Conservation (phyloP, 2,329 filamentous ascomycete genomes). For the Cryphonectria japonica region DNA sequence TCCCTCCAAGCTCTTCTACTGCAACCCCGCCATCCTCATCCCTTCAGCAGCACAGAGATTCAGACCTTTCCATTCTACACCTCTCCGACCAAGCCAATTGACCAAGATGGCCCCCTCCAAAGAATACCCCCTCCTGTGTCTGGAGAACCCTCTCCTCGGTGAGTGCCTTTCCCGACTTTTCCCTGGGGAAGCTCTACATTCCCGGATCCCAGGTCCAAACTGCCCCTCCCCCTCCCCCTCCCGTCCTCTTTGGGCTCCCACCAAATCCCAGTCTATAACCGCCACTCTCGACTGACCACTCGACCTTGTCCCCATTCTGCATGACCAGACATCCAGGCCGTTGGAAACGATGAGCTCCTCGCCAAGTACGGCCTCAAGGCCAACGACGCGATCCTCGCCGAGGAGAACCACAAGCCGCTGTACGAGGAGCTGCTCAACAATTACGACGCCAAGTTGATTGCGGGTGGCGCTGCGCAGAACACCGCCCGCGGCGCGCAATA, state of each 20-base stretch:
- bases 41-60: conserved; percentile 32
- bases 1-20: conserved; percentile 22
- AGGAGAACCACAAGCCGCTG: conserved; percentile 84
- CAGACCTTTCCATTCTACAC: conserved; percentile 30
- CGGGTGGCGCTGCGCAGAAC: conserved; percentile 96
- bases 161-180: conserved; percentile 41
- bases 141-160: conserved; percentile 98
- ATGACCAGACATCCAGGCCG: conserved; percentile 80
- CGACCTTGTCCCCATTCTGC: conserved; percentile 19
- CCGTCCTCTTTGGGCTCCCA: no score
- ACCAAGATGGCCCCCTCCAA: conserved; percentile 71
- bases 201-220: neutral
- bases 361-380: conserved; percentile 92
- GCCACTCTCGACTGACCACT: conserved; percentile 14
- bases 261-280: neutral
- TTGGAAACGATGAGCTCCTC: conserved; percentile 80
- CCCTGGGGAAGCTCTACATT: conserved; percentile 26
- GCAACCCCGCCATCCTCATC: conserved; percentile 38
- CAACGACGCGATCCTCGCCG: conserved; percentile 96
- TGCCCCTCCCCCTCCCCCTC: neutral
- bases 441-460: conserved; percentile 91
- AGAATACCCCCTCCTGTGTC: conserved; percentile 85
- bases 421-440: conserved; percentile 95
- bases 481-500: conserved; percentile 96
- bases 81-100: conserved; percentile 30